Evolutionary conservation across 2,329 filamentous ascomycete species (phyloP).

Genomic region (Arthrobotrys pseudoclavata): DNA sequence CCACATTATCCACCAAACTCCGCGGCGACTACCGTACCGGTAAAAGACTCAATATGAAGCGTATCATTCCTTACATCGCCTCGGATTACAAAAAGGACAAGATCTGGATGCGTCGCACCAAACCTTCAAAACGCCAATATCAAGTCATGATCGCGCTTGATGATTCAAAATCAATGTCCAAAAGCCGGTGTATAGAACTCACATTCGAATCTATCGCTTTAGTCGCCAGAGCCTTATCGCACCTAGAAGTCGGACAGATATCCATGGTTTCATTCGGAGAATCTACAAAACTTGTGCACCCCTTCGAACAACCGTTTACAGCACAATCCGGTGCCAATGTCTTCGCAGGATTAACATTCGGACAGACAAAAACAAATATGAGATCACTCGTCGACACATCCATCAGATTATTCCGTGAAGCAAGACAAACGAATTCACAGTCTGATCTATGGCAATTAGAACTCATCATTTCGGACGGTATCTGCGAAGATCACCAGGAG

Average conservation of each 20-base stretch:
- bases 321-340: constrained; percentile 85
- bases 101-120: constrained; percentile 97
- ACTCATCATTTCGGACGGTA: constrained; percentile 91
- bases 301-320: constrained; percentile 84
- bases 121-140: constrained; percentile 93
- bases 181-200: constrained; percentile 79
- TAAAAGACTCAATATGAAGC: constrained; percentile 98
- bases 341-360: constrained; percentile 86
- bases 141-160: constrained; percentile 98
- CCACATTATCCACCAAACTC: constrained; percentile 94
- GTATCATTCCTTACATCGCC: constrained; percentile 99
- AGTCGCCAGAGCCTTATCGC: constrained; percentile 85
- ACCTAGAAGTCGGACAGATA: constrained; percentile 96
- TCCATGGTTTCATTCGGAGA: constrained; percentile 90
- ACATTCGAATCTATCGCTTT: constrained; percentile 96
- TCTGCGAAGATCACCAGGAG: constrained; percentile 88
- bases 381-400: constrained; percentile 79
- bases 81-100: constrained; percentile 99
- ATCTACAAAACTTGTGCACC: constrained; percentile 85
- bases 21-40: constrained; percentile 96
- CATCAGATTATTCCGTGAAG: constrained; percentile 84
- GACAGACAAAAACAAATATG: constrained; percentile 88
- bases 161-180: constrained; percentile 93
- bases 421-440: constrained; percentile 72
- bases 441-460: constrained; percentile 92